A percentile compares a stretch with the other conserved stretches of the same genome.
These are phyloP conservation scores for Sungouiozyma intestinalis DNA, from an alignment of 805 yeast genomes.

Conservation along the genomic window DNA sequence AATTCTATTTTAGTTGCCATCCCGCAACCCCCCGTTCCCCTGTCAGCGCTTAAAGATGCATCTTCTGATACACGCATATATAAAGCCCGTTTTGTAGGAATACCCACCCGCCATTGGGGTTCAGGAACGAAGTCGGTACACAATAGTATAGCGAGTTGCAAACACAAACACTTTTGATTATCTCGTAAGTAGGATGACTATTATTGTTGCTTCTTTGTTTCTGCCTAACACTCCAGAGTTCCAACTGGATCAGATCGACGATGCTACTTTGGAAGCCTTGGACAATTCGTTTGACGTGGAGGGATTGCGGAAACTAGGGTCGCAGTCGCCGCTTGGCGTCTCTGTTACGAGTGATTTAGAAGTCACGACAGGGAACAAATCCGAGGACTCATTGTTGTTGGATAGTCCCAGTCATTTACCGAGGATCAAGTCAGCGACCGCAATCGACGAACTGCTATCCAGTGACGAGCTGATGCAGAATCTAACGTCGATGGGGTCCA, in stretches of 20 bases:
- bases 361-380: neutral
- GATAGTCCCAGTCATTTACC: constrained; percentile 3
- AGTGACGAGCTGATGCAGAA: constrained; percentile 26
- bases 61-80: too few relatives aligned
- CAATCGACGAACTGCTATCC: constrained; percentile 12
- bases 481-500: constrained; percentile 28
- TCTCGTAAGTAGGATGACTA: constrained; percentile 42
- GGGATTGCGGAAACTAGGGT: constrained; percentile 1
- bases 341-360: neutral
- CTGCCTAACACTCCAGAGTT: constrained; percentile 62
- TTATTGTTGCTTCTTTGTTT: constrained; percentile 60
- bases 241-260: constrained; percentile 20
- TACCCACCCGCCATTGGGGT: too few relatives aligned
- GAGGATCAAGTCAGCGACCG: constrained; percentile 4
- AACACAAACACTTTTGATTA: too few relatives aligned
- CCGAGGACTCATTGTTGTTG: constrained; percentile 6
- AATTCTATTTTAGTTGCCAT: neutral
- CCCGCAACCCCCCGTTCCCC: neutral
- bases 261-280: constrained; percentile 1
- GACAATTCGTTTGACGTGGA: constrained; percentile 2
- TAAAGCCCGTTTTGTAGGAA: too few relatives aligned
- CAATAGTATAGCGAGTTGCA: too few relatives aligned
- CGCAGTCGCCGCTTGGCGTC: neutral
- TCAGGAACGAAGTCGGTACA: too few relatives aligned
- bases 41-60: neutral